Evolutionary conservation across 2,329 filamentous ascomycete species (phyloP).

Genomic region (Arthrobotrys conoides): DNA sequence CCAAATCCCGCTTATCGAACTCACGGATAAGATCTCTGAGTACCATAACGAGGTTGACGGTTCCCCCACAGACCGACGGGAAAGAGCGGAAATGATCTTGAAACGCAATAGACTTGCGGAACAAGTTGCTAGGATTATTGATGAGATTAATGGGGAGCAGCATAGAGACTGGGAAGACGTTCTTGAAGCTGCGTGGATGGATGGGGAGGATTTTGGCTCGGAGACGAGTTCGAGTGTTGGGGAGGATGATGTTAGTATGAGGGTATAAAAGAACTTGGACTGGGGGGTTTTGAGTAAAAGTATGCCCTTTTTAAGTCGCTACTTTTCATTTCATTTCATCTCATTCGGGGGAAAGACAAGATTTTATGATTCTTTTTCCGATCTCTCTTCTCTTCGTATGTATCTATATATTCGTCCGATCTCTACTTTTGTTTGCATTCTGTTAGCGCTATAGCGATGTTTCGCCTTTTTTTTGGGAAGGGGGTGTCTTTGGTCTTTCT

Average conservation of each 20-base stretch:
- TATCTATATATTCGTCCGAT: constrained; percentile 10
- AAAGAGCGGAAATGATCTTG: constrained; percentile 14
- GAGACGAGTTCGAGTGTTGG: constrained; percentile 9
- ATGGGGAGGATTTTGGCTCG: background rate
- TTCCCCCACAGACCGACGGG: constrained; percentile 6
- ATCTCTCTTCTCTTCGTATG: constrained; percentile 20
- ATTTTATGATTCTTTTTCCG: background rate
- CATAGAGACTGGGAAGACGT: constrained; percentile 22
- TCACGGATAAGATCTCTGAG: constrained; percentile 25
- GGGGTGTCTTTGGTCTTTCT: background rate
- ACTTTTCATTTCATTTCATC: background rate
- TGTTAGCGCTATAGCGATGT: constrained; percentile 29
- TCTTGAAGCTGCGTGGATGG: constrained; percentile 21
- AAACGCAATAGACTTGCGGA: constrained; percentile 10
- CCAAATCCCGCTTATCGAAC: constrained; percentile 16
- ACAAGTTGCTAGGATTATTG: constrained; percentile 20
- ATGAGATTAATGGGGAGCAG: constrained; percentile 20
- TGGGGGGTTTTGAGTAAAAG: background rate
- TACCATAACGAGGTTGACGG: constrained; percentile 15
- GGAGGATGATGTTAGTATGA: constrained; percentile 14
- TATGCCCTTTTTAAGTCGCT: background rate
- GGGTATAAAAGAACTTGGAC: constrained; percentile 1
- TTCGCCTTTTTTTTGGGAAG: constrained; percentile 5
- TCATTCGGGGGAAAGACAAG: constrained; percentile 1
- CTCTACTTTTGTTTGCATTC: constrained; percentile 13